A percentile compares a stretch with the other conserved stretches of the same genome.
Evolutionary conservation across 148 eudicot species (phyloP).

Genomic region (Spergularia marina): DNA sequence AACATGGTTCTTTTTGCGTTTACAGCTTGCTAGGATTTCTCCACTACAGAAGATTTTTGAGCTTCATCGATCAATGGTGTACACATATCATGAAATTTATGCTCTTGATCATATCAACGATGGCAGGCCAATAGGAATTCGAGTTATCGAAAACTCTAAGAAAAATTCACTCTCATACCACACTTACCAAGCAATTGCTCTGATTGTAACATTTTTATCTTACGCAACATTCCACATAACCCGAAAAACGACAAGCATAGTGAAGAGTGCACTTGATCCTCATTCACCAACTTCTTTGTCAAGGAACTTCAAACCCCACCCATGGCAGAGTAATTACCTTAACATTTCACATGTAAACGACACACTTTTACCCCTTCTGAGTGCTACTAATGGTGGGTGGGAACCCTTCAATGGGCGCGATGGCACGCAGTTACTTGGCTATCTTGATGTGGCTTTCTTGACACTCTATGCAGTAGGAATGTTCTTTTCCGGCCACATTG

Average conservation of each 20-base stretch:
- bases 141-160: constrained; percentile 43
- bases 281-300: constrained; percentile 38
- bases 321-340: constrained; percentile 37
- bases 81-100: constrained; percentile 19
- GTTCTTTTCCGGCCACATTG: constrained; percentile 81
- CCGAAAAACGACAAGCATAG: constrained; percentile 22
- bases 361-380: constrained; percentile 15
- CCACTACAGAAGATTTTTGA: no score
- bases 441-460: constrained; percentile 83
- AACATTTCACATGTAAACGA: constrained; percentile 24
- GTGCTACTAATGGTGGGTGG: constrained; percentile 57
- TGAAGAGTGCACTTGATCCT: constrained; percentile 85
- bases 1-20: no score
- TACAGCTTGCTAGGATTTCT: no score
- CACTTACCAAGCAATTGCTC: constrained; percentile 68
- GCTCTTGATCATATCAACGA: constrained; percentile 24
- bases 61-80: no score
- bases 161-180: constrained; percentile 55
- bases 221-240: constrained; percentile 69
- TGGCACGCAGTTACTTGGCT: constrained; percentile 76
- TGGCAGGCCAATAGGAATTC: constrained; percentile 57
- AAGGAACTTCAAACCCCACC: constrained; percentile 30
- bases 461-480: constrained; percentile 68
- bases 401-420: constrained; percentile 66
- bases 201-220: constrained; percentile 67